These are phyloP conservation scores for Fallopia convolvulus DNA, from an alignment of 148 eudicot species.

Conservation along the genomic window DNA sequence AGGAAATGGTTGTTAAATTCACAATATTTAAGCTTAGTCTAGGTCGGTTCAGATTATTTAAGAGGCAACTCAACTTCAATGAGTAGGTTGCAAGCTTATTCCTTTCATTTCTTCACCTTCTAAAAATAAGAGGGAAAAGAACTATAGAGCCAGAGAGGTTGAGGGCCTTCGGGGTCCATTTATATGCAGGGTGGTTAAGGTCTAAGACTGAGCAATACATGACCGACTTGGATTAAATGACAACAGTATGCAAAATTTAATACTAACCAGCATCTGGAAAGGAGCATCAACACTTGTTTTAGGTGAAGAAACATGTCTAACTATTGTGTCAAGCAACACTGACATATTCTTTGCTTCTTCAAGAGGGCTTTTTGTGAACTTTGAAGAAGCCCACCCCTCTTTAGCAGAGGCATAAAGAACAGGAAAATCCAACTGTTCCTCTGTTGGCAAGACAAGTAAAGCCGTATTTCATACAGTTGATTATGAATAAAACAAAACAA, in stretches of 20 bases:
- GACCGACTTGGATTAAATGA: background rate
- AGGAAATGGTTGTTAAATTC: background rate
- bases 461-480: constrained; percentile 8
- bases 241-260: background rate
- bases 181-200: constrained; percentile 4
- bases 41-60: background rate
- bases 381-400: constrained; percentile 95
- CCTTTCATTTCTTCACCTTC: background rate
- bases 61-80: background rate
- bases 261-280: constrained; percentile 89
- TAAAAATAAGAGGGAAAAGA: background rate
- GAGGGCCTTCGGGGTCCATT: background rate
- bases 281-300: constrained; percentile 65
- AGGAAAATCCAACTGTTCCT: constrained; percentile 96
- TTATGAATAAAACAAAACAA: background rate
- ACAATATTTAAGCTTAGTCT: background rate
- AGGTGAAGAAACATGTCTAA: constrained; percentile 78
- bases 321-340: constrained; percentile 84
- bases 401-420: constrained; percentile 99
- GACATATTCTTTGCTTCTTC: constrained; percentile 80
- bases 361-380: constrained; percentile 71
- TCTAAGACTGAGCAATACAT: background rate
- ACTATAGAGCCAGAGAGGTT: background rate
- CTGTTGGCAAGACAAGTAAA: constrained; percentile 28
- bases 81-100: background rate